Conservation (phyloP, 352 stramenopile species). For the Phytopythium sindhum region DNA sequence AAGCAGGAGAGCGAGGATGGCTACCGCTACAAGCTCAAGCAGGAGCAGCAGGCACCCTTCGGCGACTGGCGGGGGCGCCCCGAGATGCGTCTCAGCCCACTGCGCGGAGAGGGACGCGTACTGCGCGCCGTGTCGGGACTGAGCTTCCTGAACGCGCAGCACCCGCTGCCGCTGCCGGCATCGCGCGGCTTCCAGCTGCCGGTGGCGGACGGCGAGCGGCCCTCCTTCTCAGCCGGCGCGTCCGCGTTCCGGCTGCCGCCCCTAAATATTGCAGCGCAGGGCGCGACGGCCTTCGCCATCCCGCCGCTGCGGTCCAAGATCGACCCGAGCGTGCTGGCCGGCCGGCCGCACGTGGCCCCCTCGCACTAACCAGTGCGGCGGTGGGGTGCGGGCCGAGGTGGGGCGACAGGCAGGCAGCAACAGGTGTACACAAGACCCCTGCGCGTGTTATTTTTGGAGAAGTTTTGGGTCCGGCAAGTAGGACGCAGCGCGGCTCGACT, state of each 20-base stretch:
- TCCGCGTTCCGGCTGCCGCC: constrained; percentile 49
- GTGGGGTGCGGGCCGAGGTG: not conserved
- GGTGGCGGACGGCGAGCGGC: constrained; percentile 18
- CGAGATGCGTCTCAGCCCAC: constrained; percentile 60
- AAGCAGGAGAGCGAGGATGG: constrained; percentile 25
- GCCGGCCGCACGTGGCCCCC: constrained; percentile 39
- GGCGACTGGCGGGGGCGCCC: constrained; percentile 13
- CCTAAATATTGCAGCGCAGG: constrained; percentile 46
- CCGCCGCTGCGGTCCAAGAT: constrained; percentile 79
- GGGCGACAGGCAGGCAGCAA: not conserved
- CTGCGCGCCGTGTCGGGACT: constrained; percentile 45
- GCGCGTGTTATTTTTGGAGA: constrained; percentile 24
- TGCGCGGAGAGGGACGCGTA: constrained; percentile 35
- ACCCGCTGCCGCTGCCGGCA: constrained; percentile 24
- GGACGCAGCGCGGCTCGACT: not conserved
- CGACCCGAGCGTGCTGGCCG: constrained; percentile 57
- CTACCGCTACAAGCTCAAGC: constrained; percentile 28
- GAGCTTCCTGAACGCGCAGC: constrained; percentile 54
- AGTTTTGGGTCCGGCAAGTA: constrained; percentile 15
- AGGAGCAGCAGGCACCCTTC: constrained; percentile 30
- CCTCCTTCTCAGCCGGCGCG: not conserved
- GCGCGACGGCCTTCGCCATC: constrained; percentile 46
- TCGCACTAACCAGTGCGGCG: constrained; percentile 33
- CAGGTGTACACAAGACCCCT: not conserved
- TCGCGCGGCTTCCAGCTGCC: constrained; percentile 15